Evolutionary conservation across 2,329 filamentous ascomycete genomes (phyloP).

Genomic region (Xylariomycetidae sp.): DNA sequence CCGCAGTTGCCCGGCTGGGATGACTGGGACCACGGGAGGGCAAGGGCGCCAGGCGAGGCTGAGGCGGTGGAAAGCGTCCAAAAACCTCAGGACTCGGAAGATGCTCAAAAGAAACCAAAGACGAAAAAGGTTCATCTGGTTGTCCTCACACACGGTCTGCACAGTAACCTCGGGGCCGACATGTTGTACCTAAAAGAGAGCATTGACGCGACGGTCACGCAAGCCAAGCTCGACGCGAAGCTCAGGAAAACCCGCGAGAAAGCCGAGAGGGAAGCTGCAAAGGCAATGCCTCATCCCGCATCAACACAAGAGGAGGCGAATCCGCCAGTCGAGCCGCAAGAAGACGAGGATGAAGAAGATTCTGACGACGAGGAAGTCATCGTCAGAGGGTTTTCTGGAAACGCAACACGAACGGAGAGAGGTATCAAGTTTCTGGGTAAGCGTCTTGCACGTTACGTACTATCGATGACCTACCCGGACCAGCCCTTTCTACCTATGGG

Average conservation of each 20-base stretch:
- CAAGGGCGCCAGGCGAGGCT: slow-evolving; percentile 19
- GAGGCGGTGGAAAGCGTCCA: slow-evolving; percentile 14
- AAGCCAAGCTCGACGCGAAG: slow-evolving; percentile 65
- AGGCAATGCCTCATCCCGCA: neutral
- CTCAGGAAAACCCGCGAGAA: slow-evolving; percentile 49
- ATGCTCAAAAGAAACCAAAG: slow-evolving; percentile 34
- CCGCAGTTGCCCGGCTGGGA: slow-evolving; percentile 68
- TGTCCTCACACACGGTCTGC: slow-evolving; percentile 85
- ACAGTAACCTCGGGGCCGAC: slow-evolving; percentile 91
- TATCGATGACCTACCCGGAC: slow-evolving; percentile 88
- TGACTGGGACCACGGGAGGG: slow-evolving; percentile 29
- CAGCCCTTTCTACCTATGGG: slow-evolving; percentile 73
- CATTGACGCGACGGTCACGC: slow-evolving; percentile 76
- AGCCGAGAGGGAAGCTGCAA: slow-evolving; percentile 23
- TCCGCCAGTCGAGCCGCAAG: slow-evolving; percentile 6
- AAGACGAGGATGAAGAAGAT: slow-evolving; percentile 20
- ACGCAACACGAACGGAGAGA: slow-evolving; percentile 83
- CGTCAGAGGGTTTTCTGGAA: slow-evolving; percentile 83
- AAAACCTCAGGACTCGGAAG: slow-evolving; percentile 15
- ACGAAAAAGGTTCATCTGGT: slow-evolving; percentile 84
- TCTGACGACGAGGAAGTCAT: slow-evolving; percentile 74
- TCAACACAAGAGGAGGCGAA: slow-evolving; percentile 2
- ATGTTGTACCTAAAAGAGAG: slow-evolving; percentile 98
- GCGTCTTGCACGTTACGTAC: slow-evolving; percentile 81
- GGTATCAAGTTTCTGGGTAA: slow-evolving; percentile 98